Conservation (phyloP, 2,329 filamentous ascomycete species). For the Fusarium abutilonis region DNA sequence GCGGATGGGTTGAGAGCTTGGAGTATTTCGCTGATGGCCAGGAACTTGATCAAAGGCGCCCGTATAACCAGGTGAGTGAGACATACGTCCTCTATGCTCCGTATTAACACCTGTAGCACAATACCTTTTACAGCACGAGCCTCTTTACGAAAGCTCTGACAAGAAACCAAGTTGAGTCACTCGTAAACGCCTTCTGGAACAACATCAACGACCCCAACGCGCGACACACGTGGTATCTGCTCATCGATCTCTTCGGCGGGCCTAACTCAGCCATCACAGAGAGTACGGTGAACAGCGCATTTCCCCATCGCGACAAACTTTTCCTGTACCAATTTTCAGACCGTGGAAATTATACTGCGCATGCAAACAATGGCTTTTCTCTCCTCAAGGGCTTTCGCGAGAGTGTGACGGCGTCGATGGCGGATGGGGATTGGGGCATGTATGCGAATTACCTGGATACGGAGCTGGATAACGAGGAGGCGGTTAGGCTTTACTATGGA, state of each 20-base stretch:
- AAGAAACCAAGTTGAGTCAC: constrained; percentile 33
- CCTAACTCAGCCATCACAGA: constrained; percentile 51
- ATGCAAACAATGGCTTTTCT: constrained; percentile 49
- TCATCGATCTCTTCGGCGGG: constrained; percentile 48
- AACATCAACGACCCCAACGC: constrained; percentile 25
- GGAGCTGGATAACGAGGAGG: constrained; percentile 47
- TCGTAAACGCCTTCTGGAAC: constrained; percentile 35
- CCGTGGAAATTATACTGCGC: constrained; percentile 43
- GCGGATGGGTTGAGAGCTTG: constrained; percentile 45
- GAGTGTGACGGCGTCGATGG: constrained; percentile 46
- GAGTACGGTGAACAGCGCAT: constrained; percentile 47
- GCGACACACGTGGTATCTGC: constrained; percentile 38
- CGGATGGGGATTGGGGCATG: constrained; percentile 50
- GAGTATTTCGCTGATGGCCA: constrained; percentile 34
- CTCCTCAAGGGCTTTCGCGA: constrained; percentile 49
- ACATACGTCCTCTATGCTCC: rapidly evolving
- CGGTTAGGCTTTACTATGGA: constrained; percentile 52
- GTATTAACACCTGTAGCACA: constrained; percentile 38
- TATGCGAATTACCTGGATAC: constrained; percentile 57
- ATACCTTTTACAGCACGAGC: constrained; percentile 47
- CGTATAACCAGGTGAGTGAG: constrained; percentile 37
- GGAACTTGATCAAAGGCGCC: constrained; percentile 40
- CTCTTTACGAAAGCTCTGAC: constrained; percentile 45
- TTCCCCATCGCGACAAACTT: constrained; percentile 56
- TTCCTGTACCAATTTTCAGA: constrained; percentile 63